Evolutionary conservation across 2,329 filamentous ascomycete species (phyloP).

Genomic region (Chalara sp.): DNA sequence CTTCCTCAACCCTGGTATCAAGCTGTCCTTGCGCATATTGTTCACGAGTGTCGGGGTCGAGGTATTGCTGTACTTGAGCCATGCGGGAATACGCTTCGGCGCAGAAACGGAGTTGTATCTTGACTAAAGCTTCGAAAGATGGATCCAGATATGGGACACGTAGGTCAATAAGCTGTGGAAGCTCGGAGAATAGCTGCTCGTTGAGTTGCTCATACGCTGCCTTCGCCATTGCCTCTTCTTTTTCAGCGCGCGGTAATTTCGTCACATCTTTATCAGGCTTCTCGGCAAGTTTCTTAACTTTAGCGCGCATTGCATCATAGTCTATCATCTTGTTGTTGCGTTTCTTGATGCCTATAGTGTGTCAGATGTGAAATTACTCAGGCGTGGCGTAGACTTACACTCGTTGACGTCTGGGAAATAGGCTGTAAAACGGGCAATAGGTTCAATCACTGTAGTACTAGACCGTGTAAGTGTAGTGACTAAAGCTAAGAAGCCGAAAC

Average conservation of each 20-base stretch:
- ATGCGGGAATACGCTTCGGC: slow-evolving; percentile 96
- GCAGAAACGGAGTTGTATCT: slow-evolving; percentile 96
- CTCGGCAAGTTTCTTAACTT: slow-evolving; percentile 94
- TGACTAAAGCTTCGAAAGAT: slow-evolving; percentile 94
- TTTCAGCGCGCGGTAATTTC: slow-evolving; percentile 91
- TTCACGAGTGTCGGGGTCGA: slow-evolving; percentile 91
- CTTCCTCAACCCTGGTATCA: slow-evolving; percentile 88
- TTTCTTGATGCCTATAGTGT: slow-evolving; percentile 81
- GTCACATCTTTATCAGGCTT: slow-evolving; percentile 98
- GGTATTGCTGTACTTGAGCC: slow-evolving; percentile 98
- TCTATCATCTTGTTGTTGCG: slow-evolving; percentile 97
- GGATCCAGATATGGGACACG: slow-evolving; percentile 96
- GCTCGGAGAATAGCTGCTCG: slow-evolving; percentile 85
- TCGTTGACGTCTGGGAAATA: slow-evolving; percentile 99
- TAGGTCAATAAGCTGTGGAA: slow-evolving; percentile 93
- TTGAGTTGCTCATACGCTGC: slow-evolving; percentile 94
- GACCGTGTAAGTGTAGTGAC: slow-evolving; percentile 13
- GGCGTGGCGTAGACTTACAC: slow-evolving; percentile 47
- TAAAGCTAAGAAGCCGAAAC: slow-evolving; percentile 2
- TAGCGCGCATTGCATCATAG: slow-evolving; percentile 91
- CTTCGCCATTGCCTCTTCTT: slow-evolving; percentile 92
- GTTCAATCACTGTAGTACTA: slow-evolving; percentile 87
- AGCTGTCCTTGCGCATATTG: slow-evolving; percentile 92
- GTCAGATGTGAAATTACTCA: slow-evolving; percentile 13
- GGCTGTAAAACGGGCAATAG: slow-evolving; percentile 90